Percentiles rank a stretch among this genome's conserved stretches.
These are phyloP conservation scores for Pyrenophora seminiperda DNA, from an alignment of 2,329 filamentous ascomycete species.

Conservation along the genomic window DNA sequence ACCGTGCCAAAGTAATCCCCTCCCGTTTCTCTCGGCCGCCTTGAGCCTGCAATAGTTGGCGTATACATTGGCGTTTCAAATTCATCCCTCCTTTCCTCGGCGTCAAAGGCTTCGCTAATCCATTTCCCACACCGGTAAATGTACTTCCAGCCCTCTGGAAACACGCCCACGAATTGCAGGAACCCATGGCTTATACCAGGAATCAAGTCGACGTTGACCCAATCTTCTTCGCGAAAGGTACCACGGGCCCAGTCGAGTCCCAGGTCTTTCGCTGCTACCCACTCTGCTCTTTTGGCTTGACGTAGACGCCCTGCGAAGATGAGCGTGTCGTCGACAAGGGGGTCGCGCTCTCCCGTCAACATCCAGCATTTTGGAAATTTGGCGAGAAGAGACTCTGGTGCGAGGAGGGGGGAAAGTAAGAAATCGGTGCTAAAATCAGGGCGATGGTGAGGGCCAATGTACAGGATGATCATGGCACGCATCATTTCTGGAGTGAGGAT, in stretches of 20 bases:
- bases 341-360: conserved; percentile 91
- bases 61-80: conserved; percentile 22
- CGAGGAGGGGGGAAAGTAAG: conserved; percentile 84
- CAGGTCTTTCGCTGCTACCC: conserved; percentile 61
- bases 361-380: conserved; percentile 95
- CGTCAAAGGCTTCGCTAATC: conserved; percentile 78
- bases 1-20: conserved; percentile 74
- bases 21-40: conserved; percentile 45
- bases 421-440: conserved; percentile 93
- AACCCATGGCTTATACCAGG: conserved; percentile 94
- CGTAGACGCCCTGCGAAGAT: conserved; percentile 91
- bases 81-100: conserved; percentile 33
- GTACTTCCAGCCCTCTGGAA: conserved; percentile 87
- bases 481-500: conserved; percentile 97
- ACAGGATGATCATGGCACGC: conserved; percentile 97
- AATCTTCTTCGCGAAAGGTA: conserved; percentile 72
- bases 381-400: conserved; percentile 80
- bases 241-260: conserved; percentile 59
- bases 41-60: conserved; percentile 1
- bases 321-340: conserved; percentile 93
- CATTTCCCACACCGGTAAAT: conserved; percentile 78
- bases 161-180: conserved; percentile 85
- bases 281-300: conserved; percentile 69
- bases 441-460: conserved; percentile 89
- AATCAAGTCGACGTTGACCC: conserved; percentile 81